A percentile compares a stretch with the other conserved stretches of the same genome.
These are phyloP conservation scores for Forsythia suspensa DNA, from an alignment of 257 asterid genomes.

Conservation along the genomic window DNA sequence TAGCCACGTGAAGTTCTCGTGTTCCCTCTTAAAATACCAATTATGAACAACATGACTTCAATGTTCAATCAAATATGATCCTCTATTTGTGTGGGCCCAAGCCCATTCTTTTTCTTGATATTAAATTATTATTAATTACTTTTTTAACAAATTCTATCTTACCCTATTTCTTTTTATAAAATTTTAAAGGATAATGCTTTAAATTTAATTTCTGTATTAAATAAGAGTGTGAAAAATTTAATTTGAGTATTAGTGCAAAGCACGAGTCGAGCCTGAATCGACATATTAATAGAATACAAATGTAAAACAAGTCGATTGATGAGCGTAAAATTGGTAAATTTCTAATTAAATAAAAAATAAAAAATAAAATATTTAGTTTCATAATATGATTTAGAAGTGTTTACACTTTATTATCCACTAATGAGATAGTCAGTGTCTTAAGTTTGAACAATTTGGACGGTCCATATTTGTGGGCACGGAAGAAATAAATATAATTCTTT, in stretches of 20 bases:
- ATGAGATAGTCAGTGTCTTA: neutral
- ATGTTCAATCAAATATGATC: neutral
- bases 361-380: too few relatives aligned
- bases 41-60: constrained; percentile 17
- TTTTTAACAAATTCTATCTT: neutral
- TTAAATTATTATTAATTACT: neutral
- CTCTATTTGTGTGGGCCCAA: constrained; percentile 11
- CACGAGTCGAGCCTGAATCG: neutral
- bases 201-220: neutral
- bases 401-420: neutral
- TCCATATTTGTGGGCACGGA: neutral
- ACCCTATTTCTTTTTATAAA: neutral
- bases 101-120: neutral
- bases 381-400: too few relatives aligned
- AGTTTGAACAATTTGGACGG: neutral
- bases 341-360: neutral
- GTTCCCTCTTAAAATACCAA: constrained; percentile 1
- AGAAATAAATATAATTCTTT: constrained; percentile 5
- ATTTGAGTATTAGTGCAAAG: neutral
- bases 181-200: neutral
- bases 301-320: too few relatives aligned
- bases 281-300: neutral
- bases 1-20: constrained; percentile 36
- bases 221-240: too few relatives aligned
- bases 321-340: too few relatives aligned